Evolutionary conservation across 1,284 basidiomycete species (phyloP).

Genomic region (Vanrija pseudolonga): DNA sequence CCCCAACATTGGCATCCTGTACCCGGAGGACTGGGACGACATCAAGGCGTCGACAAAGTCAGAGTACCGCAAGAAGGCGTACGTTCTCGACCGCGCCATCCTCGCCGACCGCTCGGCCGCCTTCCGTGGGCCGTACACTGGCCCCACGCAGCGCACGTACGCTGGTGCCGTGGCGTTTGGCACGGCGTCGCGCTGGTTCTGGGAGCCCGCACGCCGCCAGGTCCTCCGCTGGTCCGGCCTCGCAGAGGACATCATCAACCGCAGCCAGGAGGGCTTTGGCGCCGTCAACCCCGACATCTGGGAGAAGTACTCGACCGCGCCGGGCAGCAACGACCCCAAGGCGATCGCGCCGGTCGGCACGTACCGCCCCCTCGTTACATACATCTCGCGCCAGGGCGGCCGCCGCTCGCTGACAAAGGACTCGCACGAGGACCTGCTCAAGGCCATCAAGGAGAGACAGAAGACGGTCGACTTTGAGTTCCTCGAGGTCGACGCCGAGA

Average conservation of each 20-base stretch:
- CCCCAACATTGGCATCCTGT: conserved; percentile 58
- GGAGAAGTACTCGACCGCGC: conserved; percentile 3
- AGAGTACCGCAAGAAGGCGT: conserved; percentile 45
- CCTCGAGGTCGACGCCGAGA: conserved; percentile 49
- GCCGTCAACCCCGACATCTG: conserved; percentile 35
- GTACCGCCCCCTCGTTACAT: conserved; percentile 62
- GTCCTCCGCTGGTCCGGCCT: conserved; percentile 64
- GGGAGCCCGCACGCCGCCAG: conserved; percentile 62
- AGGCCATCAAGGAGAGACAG: conserved; percentile 57
- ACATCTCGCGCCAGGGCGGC: conserved; percentile 65
- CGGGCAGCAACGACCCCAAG: conserved; percentile 16
- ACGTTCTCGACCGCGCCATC: conserved; percentile 51
- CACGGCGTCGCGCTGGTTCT: conserved; percentile 58
- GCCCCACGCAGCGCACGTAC: conserved; percentile 63
- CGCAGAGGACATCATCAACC: conserved; percentile 40
- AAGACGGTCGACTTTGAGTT: conserved; percentile 61
- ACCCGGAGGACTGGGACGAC: conserved; percentile 65
- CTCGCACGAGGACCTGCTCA: conserved; percentile 61
- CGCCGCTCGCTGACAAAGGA: conserved; percentile 59
- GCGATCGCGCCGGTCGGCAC: conserved; percentile 23
- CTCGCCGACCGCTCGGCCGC: conserved; percentile 70
- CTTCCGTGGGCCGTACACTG: conserved; percentile 62
- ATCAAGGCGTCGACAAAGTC: conserved; percentile 39
- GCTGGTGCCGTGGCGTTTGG: conserved; percentile 49
- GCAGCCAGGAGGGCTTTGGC: conserved; percentile 45